Conservation (phyloP, 2,329 filamentous ascomycete species). For the Botrytis pseudocinerea region DNA sequence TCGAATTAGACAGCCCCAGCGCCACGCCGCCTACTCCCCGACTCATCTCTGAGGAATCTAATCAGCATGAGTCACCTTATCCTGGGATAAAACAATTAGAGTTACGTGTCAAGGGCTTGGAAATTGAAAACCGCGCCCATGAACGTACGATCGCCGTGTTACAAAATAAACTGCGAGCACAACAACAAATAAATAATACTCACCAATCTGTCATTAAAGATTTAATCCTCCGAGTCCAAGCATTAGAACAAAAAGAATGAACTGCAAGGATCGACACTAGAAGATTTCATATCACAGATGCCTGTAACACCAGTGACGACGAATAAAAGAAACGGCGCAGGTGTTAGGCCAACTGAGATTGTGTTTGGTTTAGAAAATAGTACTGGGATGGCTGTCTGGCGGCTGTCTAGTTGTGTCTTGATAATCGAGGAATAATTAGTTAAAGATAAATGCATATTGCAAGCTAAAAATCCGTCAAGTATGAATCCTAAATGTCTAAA, state of each 20-base stretch:
- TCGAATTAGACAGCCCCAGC: slow-evolving; percentile 5
- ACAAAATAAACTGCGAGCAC: slow-evolving; percentile 9
- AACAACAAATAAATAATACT: slow-evolving; percentile 20
- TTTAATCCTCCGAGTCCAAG: slow-evolving; percentile 14
- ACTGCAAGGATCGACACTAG: neutral
- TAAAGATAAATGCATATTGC: neutral
- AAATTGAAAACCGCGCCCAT: slow-evolving; percentile 11
- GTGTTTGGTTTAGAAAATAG: neutral
- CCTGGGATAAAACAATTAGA: neutral
- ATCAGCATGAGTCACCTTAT: neutral
- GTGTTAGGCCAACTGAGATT: too few species aligned
- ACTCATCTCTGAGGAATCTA: neutral
- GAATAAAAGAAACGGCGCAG: neutral
- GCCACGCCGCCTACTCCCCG: neutral
- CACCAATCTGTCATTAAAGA: slow-evolving; percentile 18
- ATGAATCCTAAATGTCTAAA: neutral
- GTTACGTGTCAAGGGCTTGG: neutral
- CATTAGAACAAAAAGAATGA: slow-evolving; percentile 10
- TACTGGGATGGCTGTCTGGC: neutral
- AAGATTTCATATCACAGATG: neutral
- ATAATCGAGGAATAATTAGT: neutral
- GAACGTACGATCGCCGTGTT: slow-evolving; percentile 7
- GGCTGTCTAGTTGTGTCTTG: neutral
- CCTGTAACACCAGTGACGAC: neutral
- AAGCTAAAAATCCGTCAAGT: neutral